Percentiles rank a stretch among this genome's conserved stretches.
phyloP scores from a whole-genome alignment of 345 rosid genomes.

The Brassica rapa region DNA sequence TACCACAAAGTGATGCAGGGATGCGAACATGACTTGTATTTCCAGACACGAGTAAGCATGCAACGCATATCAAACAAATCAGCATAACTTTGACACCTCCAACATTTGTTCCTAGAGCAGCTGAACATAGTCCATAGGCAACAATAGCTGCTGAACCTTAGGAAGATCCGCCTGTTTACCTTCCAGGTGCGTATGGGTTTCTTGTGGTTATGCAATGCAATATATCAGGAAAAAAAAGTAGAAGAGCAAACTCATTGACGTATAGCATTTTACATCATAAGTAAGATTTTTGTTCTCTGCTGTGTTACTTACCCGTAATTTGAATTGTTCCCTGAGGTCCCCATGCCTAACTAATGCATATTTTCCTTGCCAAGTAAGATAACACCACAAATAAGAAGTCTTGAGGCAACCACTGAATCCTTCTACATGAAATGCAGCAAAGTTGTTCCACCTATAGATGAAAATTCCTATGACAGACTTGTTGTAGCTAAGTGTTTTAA shows the following conservation, averaged over 20 bases:
- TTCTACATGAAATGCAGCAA: too few relatives aligned
- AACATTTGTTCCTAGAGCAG: constrained; percentile 92
- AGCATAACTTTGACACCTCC: constrained; percentile 62
- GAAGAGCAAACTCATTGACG: background rate
- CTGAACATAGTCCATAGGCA: constrained; percentile 86
- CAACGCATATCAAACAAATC: background rate
- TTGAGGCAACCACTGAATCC: too few relatives aligned
- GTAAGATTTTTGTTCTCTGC: constrained; percentile 4
- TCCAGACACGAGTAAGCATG: constrained; percentile 25
- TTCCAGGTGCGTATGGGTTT: too few relatives aligned
- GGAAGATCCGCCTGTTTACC: constrained; percentile 89
- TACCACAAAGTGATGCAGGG: constrained; percentile 82
- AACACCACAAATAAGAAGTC: constrained; percentile 70
- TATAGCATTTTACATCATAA: background rate
- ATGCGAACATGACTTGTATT: constrained; percentile 78
- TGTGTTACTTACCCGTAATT: constrained; percentile 68
- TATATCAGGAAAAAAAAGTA: background rate
- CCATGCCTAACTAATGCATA: constrained; percentile 95
- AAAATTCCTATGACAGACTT: too few relatives aligned
- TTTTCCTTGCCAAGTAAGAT: constrained; percentile 82
- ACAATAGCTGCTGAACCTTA: constrained; percentile 92
- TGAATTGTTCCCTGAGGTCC: constrained; percentile 89
- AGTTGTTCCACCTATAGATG: too few relatives aligned
- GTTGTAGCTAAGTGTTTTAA: too few relatives aligned
- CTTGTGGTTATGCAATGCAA: too few relatives aligned